A percentile compares a stretch with the other conserved stretches of the same genome.
These are phyloP conservation scores for Fagopyrum tataricum DNA, from an alignment of 148 eudicot species.

Conservation along the genomic window DNA sequence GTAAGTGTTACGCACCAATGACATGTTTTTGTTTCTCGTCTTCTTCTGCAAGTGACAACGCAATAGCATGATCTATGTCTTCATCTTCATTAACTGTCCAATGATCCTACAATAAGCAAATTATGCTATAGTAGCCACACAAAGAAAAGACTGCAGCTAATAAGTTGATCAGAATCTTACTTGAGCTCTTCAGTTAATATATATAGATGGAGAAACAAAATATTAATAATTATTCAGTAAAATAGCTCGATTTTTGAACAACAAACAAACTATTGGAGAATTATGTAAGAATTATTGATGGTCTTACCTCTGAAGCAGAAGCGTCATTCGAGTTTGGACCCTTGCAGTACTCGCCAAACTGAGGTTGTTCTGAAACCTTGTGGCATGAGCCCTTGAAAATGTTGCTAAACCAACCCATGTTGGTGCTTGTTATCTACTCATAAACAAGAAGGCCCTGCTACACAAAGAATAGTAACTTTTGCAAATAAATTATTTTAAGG, in stretches of 20 bases:
- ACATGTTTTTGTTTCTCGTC: constrained; percentile 31
- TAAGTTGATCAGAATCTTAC: too few relatives aligned
- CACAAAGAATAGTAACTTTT: not conserved
- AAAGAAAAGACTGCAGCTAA: too few relatives aligned
- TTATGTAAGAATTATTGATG: not conserved
- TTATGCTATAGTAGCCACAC: not conserved
- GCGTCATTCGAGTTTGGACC: constrained; percentile 35
- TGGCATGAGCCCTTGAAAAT: constrained; percentile 68
- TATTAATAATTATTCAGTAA: not conserved
- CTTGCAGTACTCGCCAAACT: constrained; percentile 34
- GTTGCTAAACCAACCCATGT: constrained; percentile 81
- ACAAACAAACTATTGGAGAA: not conserved
- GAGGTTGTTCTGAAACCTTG: constrained; percentile 42
- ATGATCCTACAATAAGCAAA: constrained; percentile 24
- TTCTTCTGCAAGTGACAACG: constrained; percentile 55
- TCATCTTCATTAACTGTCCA: constrained; percentile 35
- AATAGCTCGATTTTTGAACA: not conserved
- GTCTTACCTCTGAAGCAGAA: constrained; percentile 55
- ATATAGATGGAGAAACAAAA: not conserved
- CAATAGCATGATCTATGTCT: constrained; percentile 71
- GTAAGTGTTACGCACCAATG: constrained; percentile 32
- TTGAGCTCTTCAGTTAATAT: not conserved
- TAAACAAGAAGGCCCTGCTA: not conserved
- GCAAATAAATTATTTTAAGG: not conserved
- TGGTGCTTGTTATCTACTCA: constrained; percentile 1